phyloP scores from a whole-genome alignment of 1,139 yeast species.

The Candida sp. region DNA sequence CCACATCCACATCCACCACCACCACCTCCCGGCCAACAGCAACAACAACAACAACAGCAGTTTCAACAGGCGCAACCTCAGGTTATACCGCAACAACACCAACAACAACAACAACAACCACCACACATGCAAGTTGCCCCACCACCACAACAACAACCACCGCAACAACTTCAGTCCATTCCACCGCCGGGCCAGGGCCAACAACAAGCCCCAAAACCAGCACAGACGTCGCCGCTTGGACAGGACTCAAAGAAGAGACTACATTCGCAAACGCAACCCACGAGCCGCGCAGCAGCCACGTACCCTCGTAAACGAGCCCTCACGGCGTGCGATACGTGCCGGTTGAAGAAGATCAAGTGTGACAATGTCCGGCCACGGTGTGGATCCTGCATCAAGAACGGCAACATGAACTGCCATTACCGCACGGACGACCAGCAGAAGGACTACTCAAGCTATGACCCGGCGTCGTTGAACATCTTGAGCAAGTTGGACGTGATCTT shows the following conservation, averaged over 20 bases:
- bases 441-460: constrained; percentile 29
- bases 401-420: constrained; percentile 34
- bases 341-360: constrained; percentile 53
- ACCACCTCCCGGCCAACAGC: too few relatives aligned
- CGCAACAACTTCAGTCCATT: constrained; percentile 3
- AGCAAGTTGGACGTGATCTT: constrained; percentile 35
- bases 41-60: constrained; percentile 8
- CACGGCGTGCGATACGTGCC: constrained; percentile 54
- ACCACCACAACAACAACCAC: constrained; percentile 6
- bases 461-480: constrained; percentile 28
- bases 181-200: background rate
- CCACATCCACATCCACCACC: constrained; percentile 7
- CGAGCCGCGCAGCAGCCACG: constrained; percentile 16
- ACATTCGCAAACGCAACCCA: constrained; percentile 8
- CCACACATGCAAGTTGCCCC: constrained; percentile 7
- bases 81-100: constrained; percentile 4
- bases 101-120: constrained; percentile 5
- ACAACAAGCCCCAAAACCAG: constrained; percentile 4
- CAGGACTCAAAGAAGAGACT: constrained; percentile 14
- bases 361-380: constrained; percentile 56
- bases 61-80: constrained; percentile 5
- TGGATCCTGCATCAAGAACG: constrained; percentile 49
- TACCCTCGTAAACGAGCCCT: constrained; percentile 41
- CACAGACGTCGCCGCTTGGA: constrained; percentile 2
- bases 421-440: constrained; percentile 30